Conservation (phyloP, 2,329 filamentous ascomycete genomes). For the Arthrobotrys musiformis region DNA sequence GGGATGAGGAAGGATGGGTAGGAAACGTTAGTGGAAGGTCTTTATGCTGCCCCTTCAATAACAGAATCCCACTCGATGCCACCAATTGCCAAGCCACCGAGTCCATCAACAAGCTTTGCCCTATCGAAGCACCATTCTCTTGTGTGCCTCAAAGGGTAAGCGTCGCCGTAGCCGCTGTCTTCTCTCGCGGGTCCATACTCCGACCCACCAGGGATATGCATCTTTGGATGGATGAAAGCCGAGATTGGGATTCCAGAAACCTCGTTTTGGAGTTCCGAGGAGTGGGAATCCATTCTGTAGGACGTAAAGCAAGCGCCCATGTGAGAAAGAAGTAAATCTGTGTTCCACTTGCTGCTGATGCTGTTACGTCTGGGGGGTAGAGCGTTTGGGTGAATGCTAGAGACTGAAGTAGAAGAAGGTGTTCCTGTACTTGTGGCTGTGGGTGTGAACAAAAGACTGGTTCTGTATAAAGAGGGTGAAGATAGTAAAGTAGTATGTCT, state of each 20-base stretch:
- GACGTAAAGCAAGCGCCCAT: slow-evolving; percentile 27
- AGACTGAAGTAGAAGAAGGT: slow-evolving; percentile 16
- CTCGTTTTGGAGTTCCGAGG: slow-evolving; percentile 30
- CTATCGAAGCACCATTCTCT: slow-evolving; percentile 37
- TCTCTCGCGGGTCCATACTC: slow-evolving; percentile 46
- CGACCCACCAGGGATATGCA: slow-evolving; percentile 29
- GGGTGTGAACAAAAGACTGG: slow-evolving; percentile 21
- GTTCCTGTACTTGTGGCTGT: slow-evolving; percentile 25
- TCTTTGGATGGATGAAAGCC: slow-evolving; percentile 45
- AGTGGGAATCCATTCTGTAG: slow-evolving; percentile 44
- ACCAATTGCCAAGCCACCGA: background rate
- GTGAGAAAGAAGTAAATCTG: slow-evolving; percentile 26
- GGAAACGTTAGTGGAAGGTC: background rate
- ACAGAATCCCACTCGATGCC: background rate
- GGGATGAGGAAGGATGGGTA: background rate
- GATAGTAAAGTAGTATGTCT: slow-evolving; percentile 15
- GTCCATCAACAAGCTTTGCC: background rate
- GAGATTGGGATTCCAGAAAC: slow-evolving; percentile 40
- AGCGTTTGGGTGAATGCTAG: slow-evolving; percentile 18
- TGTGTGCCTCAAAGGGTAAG: slow-evolving; percentile 37
- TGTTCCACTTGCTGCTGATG: background rate
- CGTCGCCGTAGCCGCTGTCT: slow-evolving; percentile 23
- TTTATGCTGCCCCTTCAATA: background rate
- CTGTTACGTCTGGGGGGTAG: background rate
- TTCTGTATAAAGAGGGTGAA: slow-evolving; percentile 26